A percentile compares a stretch with the other conserved stretches of the same genome.
Evolutionary conservation across 495 filamentous ascomycete species (phyloP).

Genomic region (Penicillium soppii): DNA sequence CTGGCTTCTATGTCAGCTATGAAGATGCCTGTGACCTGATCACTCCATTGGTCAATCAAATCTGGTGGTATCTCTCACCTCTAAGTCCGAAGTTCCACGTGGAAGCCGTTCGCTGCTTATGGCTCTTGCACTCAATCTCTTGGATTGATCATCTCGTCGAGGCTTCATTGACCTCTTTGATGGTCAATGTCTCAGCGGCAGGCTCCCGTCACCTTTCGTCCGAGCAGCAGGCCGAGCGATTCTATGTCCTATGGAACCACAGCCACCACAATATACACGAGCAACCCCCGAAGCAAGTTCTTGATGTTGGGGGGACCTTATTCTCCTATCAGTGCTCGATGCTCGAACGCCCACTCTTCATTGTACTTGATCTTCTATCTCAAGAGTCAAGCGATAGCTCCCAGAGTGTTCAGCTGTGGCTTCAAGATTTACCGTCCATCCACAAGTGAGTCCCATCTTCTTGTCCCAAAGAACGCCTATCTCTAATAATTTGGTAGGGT

Average conservation of each 20-base stretch:
- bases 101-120: slow-evolving; percentile 81
- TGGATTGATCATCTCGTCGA: slow-evolving; percentile 64
- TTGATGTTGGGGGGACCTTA: slow-evolving; percentile 36
- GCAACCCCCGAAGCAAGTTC: slow-evolving; percentile 51
- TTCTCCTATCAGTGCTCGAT: slow-evolving; percentile 54
- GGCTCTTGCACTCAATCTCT: slow-evolving; percentile 74
- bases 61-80: slow-evolving; percentile 80
- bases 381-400: slow-evolving; percentile 73
- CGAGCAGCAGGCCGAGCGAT: slow-evolving; percentile 50
- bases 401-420: slow-evolving; percentile 76
- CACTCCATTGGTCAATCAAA: slow-evolving; percentile 61
- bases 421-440: slow-evolving; percentile 65
- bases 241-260: slow-evolving; percentile 76
- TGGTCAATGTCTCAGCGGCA: slow-evolving; percentile 49
- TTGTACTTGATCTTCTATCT: slow-evolving; percentile 75
- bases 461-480: not conserved
- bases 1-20: slow-evolving; percentile 50
- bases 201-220: slow-evolving; percentile 30
- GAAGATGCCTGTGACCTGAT: slow-evolving; percentile 64
- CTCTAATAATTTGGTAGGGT: slow-evolving; percentile 34
- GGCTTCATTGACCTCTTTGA: slow-evolving; percentile 72
- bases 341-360: slow-evolving; percentile 77
- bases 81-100: slow-evolving; percentile 87
- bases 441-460: slow-evolving; percentile 32
- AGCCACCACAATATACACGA: slow-evolving; percentile 64